A percentile compares a stretch with the other conserved stretches of the same genome.
Evolutionary conservation across 805 yeast genomes (phyloP).

Genomic region (Brettanomyces naardenensis): DNA sequence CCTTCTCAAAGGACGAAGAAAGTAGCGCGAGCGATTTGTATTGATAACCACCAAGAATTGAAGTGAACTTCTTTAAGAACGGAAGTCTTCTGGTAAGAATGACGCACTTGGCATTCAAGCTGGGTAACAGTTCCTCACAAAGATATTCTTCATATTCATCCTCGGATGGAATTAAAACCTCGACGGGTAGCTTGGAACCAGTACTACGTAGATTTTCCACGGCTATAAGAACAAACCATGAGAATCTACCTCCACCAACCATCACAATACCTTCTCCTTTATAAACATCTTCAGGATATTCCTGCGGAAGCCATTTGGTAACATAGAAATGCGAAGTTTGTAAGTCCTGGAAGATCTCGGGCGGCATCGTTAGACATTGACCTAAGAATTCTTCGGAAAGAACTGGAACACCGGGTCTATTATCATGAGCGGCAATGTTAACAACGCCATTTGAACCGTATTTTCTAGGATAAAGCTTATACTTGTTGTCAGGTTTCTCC

Average conservation of each 20-base stretch:
- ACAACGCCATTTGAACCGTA: conserved; percentile 22
- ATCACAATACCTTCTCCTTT: conserved; percentile 55
- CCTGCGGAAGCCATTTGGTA: conserved; percentile 3
- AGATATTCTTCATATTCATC: conserved; percentile 32
- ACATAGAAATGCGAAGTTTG: conserved; percentile 32
- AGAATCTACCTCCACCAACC: conserved; percentile 70
- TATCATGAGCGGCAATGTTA: conserved; percentile 26
- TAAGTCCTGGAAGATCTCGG: conserved; percentile 36
- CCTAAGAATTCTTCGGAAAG: conserved; percentile 47
- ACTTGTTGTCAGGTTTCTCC: background rate
- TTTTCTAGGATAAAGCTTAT: conserved; percentile 9
- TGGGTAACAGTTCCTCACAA: conserved; percentile 32
- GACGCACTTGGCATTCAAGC: conserved; percentile 53
- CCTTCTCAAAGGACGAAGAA: conserved; percentile 45
- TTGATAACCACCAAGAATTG: conserved; percentile 37
- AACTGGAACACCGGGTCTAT: conserved; percentile 22
- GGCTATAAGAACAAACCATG: conserved; percentile 52
- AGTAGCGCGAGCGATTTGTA: conserved; percentile 41
- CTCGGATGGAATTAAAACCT: conserved; percentile 32
- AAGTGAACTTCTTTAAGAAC: conserved; percentile 7
- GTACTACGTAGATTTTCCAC: conserved; percentile 37
- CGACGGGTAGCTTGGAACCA: conserved; percentile 41
- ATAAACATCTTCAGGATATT: conserved; percentile 27
- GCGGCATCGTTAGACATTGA: conserved; percentile 39
- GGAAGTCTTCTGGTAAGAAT: conserved; percentile 32